Percentiles rank a stretch among this genome's conserved stretches.
Evolutionary conservation across 306 rosid species (phyloP).

Genomic region (Quercus engelmannii): DNA sequence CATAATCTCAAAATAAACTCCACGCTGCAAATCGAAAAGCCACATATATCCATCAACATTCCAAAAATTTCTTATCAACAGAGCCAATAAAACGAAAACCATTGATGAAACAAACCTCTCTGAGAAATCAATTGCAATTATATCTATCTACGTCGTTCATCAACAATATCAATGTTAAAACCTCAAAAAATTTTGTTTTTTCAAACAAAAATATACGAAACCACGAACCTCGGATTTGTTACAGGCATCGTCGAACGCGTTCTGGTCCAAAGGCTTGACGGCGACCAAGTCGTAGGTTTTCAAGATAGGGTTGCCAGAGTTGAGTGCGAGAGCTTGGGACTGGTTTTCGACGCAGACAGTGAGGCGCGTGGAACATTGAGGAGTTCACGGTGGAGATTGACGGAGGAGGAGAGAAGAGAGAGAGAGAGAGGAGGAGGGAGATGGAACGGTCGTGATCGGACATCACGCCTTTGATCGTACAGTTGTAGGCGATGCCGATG

Average conservation of each 20-base stretch:
- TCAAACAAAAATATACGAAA: not conserved
- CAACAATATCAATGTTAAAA: not conserved
- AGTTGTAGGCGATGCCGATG: slow-evolving; percentile 83
- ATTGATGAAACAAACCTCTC: slow-evolving; percentile 39
- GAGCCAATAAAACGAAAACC: not conserved
- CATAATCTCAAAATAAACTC: slow-evolving; percentile 70
- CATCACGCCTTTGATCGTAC: slow-evolving; percentile 78
- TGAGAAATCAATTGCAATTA: slow-evolving; percentile 71
- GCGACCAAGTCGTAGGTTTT: slow-evolving; percentile 82
- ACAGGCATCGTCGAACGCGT: slow-evolving; percentile 66
- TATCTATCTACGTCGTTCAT: slow-evolving; percentile 58
- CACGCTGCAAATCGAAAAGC: slow-evolving; percentile 51
- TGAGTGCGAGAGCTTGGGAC: slow-evolving; percentile 51
- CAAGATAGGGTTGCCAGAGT: slow-evolving; percentile 72
- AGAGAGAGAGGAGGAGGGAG: slow-evolving; percentile 47
- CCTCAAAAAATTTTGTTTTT: too few species aligned
- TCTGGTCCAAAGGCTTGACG: slow-evolving; percentile 63
- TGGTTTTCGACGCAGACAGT: slow-evolving; percentile 52
- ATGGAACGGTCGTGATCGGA: slow-evolving; percentile 76
- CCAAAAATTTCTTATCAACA: not conserved
- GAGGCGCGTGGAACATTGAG: slow-evolving; percentile 52
- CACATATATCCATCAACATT: slow-evolving; percentile 5
- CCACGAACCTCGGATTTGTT: slow-evolving; percentile 64
- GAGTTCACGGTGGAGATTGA: slow-evolving; percentile 65
- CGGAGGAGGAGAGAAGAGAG: slow-evolving; percentile 57